Evolutionary conservation across 2,329 filamentous ascomycete species (phyloP), one percentile per base, ranked within the genome.

Genomic region (Sporothrix euskadiensis): DNA sequence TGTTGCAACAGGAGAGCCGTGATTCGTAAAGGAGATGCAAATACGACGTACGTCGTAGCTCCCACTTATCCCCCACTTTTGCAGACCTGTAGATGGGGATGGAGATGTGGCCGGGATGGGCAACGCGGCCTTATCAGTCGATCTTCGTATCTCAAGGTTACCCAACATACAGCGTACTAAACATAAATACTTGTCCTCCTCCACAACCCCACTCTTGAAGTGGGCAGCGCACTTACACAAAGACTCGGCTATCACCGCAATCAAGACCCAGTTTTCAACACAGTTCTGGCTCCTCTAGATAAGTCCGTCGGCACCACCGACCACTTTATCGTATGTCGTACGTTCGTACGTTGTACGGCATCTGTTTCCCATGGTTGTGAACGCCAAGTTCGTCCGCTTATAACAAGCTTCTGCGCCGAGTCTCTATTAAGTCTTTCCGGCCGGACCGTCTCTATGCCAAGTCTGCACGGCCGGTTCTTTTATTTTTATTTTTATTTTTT

Each of bases 41-140:
- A 70, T 70, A n/a, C n/a, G n/a, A n/a, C n/a, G n/a, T n/a, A n/a
- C n/a, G n/a, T n/a, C n/a, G n/a, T n/a, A 22, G 72, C 56, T 32
- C 44, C 16, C 35, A 30, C 71, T 63, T 70, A 73, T 73, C 71
- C 71, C 72, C 72, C 72, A 73, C 72, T 73, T 71, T 39, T 73
- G 72, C 52, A 4, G 44, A 5, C 44, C 44, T 4, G 44, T 49
- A 49, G 44, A 49, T 49, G 44, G 44, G 44, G 44, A 19, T 49
- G 44, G 8, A 49, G 44, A 49, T 49, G 44, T 4, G 44, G 16
- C 44, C 44, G 44, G 44, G 44, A 49, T 49, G 44, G 3, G 44
- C 44, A 49, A 49, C 44, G 44, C 44, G 44, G 44, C 44, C 44
- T 49, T 49, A 49, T 49, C 44, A 49, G 44, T 49, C 44, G 44